A percentile compares a stretch with the other conserved stretches of the same genome.
Evolutionary conservation across 805 yeast species (phyloP).

Genomic region (Cyberlindnera euphorbiae): DNA sequence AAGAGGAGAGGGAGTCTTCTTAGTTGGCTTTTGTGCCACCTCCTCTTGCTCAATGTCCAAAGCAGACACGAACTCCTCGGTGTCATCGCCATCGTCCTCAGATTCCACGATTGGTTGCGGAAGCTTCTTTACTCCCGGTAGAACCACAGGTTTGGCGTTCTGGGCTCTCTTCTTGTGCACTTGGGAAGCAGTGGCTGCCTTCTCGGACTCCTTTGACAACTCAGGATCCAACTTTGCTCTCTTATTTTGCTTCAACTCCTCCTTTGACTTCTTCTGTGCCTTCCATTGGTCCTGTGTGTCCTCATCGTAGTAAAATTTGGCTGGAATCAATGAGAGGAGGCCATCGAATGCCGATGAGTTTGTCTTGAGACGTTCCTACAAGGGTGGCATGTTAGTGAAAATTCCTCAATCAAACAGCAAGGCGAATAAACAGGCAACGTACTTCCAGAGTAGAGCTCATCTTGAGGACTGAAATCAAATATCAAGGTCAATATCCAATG

Average conservation of each 20-base stretch:
- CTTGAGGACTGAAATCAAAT: not conserved
- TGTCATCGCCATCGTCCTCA: constrained; percentile 4
- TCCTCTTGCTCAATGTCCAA: constrained; percentile 4
- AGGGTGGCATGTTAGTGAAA: constrained; percentile 1
- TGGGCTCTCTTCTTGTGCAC: constrained; percentile 51
- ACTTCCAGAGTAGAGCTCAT: constrained; percentile 62
- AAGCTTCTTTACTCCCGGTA: constrained; percentile 31
- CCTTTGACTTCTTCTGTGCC: constrained; percentile 69
- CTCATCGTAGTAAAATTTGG: constrained; percentile 89
- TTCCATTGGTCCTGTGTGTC: constrained; percentile 90
- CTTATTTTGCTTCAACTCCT: constrained; percentile 56
- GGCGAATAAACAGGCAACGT: no score
- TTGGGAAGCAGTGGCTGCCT: constrained; percentile 53
- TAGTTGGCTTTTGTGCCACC: constrained; percentile 1
- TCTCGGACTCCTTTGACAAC: constrained; percentile 40
- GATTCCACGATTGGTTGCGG: constrained; percentile 12
- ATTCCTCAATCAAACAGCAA: no score
- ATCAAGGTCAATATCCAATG: no score
- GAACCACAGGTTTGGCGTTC: constrained; percentile 42
- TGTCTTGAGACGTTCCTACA: constrained; percentile 67
- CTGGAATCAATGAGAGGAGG: constrained; percentile 83
- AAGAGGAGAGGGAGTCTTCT: no score
- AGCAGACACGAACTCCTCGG: no score
- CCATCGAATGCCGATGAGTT: constrained; percentile 87
- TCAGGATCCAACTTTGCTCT: constrained; percentile 74